Percentiles rank a stretch among this genome's conserved stretches.
Evolutionary conservation across 331 rosid genomes (phyloP).

Genomic region (Spiraea crenata): DNA sequence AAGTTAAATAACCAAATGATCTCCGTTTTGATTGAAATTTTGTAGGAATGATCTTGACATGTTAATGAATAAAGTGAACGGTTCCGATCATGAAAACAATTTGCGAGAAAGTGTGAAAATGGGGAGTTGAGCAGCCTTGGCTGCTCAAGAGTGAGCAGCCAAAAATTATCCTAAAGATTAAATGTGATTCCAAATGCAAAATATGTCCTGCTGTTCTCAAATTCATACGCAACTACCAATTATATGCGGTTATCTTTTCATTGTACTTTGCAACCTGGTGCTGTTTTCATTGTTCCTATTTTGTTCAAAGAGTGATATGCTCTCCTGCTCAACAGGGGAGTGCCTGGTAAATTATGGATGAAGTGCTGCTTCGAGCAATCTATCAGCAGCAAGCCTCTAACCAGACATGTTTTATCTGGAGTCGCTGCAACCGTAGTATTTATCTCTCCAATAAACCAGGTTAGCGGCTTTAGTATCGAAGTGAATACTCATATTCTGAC

Average conservation of each 20-base stretch:
- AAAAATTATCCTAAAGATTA: too few relatives aligned
- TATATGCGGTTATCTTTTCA: not conserved
- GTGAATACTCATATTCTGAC: not conserved
- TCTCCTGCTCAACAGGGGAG: conserved; percentile 43
- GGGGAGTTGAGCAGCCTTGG: too few relatives aligned
- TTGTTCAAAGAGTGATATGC: conserved; percentile 18
- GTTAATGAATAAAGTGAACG: too few relatives aligned
- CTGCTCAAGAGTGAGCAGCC: too few relatives aligned
- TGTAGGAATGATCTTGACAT: too few relatives aligned
- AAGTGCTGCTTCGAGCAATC: conserved; percentile 52
- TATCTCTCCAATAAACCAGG: conserved; percentile 74
- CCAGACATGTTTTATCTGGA: conserved; percentile 58
- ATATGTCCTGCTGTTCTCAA: not conserved
- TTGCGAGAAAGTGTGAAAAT: too few relatives aligned
- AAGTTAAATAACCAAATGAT: too few relatives aligned
- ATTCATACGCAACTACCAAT: not conserved
- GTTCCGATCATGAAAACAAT: too few relatives aligned
- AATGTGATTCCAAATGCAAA: not conserved
- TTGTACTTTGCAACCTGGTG: not conserved
- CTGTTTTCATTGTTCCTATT: not conserved
- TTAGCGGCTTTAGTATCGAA: conserved; percentile 19
- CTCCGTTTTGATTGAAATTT: too few relatives aligned
- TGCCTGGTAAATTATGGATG: conserved; percentile 42
- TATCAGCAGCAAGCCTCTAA: conserved; percentile 41
- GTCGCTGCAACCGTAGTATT: conserved; percentile 70